Base-by-base conservation (phyloP, 2,329 filamentous ascomycete species). In the Pseudogymnoascus sp. region DNA sequence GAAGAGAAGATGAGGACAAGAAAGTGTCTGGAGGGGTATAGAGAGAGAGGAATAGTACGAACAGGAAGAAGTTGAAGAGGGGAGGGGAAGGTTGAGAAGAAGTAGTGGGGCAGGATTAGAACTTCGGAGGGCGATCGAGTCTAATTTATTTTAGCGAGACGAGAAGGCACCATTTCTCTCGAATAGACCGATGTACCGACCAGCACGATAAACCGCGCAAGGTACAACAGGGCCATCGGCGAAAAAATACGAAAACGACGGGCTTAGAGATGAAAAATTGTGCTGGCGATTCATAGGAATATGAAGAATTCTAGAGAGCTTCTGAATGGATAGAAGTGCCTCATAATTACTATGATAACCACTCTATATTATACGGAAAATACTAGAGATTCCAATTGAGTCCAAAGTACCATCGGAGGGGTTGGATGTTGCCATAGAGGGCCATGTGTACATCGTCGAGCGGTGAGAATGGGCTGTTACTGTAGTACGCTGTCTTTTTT, bases 1-100 rank as follows among this genome's bases (percentile, higher is more conserved):
- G 2, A 62, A 45, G 63, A 41, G 64, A 63, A 28, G n/a, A 51
- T 51, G 62, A 64, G 65, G 65, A 65, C 63, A 65, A 69, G 43
- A 64, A 64, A 67, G 45, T 57, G 45, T 57, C 51, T 63, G 2
- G 16, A 39, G 36, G 31, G 57, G 31, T 61, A 61, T 36, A 39
- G n/a, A 39, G 57, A 21, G 60, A 19, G 51, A 54, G 37, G 10
- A 54, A 45, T n/a, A 67, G 63, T 23, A 28, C n/a, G n/a, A 21
- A 37, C 65, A 66, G 57, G 54, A 64, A 60, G 21, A 60, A 60
- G 39, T 48, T 60, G 57, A 62, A 63, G 65, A 64, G 57, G 63
- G 48, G 41, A 65, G 39, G 61, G 37, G 25, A 62, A 63, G 39
- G 54, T 51, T 64, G 60, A 61, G 28, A 62, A 60, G 31, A 64